Percentiles rank a stretch among this genome's conserved stretches.
Evolutionary conservation across 169 alveolate species (phyloP).

Genomic region (Plasmodium coatneyi): DNA sequence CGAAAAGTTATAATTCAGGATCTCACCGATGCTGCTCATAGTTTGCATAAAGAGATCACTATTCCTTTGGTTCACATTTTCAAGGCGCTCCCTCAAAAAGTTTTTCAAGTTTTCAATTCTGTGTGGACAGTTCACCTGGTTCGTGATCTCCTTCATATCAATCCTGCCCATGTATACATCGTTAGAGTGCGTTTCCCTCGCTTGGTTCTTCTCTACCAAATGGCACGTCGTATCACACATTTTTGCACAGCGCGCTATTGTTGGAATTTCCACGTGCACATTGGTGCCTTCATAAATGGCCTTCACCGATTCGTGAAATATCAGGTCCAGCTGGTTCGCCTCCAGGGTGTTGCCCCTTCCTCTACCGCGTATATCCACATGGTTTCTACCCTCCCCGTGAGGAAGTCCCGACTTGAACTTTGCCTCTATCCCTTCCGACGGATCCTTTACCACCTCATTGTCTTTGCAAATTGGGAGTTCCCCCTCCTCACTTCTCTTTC

Average conservation of each 20-base stretch:
- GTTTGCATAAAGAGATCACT: constrained; percentile 10
- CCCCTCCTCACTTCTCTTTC: background rate
- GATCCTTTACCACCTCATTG: background rate
- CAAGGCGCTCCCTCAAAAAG: background rate
- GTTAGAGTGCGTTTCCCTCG: background rate
- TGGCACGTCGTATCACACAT: background rate
- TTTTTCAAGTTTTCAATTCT: constrained; percentile 8
- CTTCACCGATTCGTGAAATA: constrained; percentile 24
- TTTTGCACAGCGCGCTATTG: background rate
- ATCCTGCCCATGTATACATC: background rate
- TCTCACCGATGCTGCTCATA: constrained; percentile 13
- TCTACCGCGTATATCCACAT: background rate
- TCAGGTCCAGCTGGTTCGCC: background rate
- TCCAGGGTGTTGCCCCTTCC: background rate
- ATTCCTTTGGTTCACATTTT: constrained; percentile 11
- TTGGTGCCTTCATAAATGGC: constrained; percentile 38
- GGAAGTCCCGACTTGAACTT: background rate
- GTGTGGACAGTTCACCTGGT: background rate
- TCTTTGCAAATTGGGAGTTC: background rate
- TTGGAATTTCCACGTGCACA: constrained; percentile 43
- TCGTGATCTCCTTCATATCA: background rate
- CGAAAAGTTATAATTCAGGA: constrained; percentile 23
- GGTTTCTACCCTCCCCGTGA: background rate
- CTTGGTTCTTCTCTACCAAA: background rate
- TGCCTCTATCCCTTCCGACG: background rate